phyloP scores from a whole-genome alignment of 805 yeast genomes.

The Starmerella khaoyaiensis region DNA sequence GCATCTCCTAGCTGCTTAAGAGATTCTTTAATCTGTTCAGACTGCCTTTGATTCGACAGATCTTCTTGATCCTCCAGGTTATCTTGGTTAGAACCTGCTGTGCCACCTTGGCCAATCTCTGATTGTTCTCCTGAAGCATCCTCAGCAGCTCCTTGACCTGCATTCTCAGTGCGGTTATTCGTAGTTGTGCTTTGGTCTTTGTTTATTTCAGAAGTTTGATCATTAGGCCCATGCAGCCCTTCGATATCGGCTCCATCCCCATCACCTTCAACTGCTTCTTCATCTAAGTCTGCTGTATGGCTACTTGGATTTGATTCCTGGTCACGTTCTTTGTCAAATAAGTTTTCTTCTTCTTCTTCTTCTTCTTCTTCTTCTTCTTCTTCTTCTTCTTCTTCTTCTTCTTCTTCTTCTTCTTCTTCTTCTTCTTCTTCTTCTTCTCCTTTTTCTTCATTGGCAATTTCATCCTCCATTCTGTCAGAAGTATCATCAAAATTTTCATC shows the following conservation, averaged over 20 bases:
- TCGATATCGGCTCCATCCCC: constrained; percentile 31
- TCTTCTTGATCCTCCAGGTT: constrained; percentile 53
- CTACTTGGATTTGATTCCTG: constrained; percentile 6
- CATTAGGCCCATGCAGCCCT: constrained; percentile 58
- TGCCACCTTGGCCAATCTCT: constrained; percentile 40
- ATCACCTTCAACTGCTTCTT: constrained; percentile 24
- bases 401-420: constrained; percentile 22
- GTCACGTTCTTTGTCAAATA: neutral
- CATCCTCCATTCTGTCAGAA: constrained; percentile 22
- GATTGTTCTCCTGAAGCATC: constrained; percentile 31
- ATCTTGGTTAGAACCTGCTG: constrained; percentile 48
- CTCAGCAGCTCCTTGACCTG: constrained; percentile 45
- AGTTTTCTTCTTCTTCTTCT: constrained; percentile 19
- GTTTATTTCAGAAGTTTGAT: constrained; percentile 35
- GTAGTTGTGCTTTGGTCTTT: constrained; percentile 22
- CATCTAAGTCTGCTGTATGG: constrained; percentile 26
- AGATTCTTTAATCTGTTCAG: constrained; percentile 35
- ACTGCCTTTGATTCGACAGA: constrained; percentile 1
- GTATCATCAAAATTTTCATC: constrained; percentile 20
- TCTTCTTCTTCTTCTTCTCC: constrained; percentile 23
- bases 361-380: constrained; percentile 26
- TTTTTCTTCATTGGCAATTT: constrained; percentile 23
- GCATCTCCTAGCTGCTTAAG: constrained; percentile 85
- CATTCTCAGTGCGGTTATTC: constrained; percentile 31
- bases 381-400: constrained; percentile 22